A percentile compares a stretch with the other conserved stretches of the same genome.
These are phyloP conservation scores for Drosera spatulata DNA, from an alignment of 179 eudicot genomes.

Conservation along the genomic window DNA sequence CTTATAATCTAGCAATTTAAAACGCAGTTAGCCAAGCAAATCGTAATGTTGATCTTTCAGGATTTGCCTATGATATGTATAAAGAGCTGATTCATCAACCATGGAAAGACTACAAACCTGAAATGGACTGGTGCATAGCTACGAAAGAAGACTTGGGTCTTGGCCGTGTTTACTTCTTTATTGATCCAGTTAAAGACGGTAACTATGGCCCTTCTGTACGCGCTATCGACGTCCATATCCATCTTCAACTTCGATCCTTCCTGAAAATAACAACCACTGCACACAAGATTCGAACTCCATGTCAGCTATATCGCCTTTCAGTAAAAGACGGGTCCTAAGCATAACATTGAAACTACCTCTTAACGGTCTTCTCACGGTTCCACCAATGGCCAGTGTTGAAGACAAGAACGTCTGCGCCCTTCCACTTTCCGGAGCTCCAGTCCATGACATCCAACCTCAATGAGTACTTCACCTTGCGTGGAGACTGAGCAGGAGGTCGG, in stretches of 20 bases:
- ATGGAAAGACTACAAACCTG: slow-evolving; percentile 37
- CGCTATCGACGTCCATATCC: slow-evolving; percentile 51
- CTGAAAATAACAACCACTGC: slow-evolving; percentile 88
- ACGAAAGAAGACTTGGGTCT: slow-evolving; percentile 68
- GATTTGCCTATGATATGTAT: too few relatives aligned
- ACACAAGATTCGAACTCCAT: neutral
- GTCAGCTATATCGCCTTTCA: neutral
- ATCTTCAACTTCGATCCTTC: slow-evolving; percentile 48
- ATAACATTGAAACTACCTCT: slow-evolving; percentile 34
- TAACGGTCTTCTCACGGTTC: slow-evolving; percentile 85
- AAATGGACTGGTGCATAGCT: slow-evolving; percentile 86
- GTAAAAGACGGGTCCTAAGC: neutral
- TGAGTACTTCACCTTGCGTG: slow-evolving; percentile 35
- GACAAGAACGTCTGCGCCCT: slow-evolving; percentile 56
- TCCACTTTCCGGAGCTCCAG: slow-evolving; percentile 66
- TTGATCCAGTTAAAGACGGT: slow-evolving; percentile 60
- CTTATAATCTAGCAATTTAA: too few relatives aligned
- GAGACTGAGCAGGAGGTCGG: slow-evolving; percentile 51
- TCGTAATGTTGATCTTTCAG: too few relatives aligned
- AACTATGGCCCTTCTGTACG: slow-evolving; percentile 46
- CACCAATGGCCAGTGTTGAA: slow-evolving; percentile 94
- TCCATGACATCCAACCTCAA: slow-evolving; percentile 65
- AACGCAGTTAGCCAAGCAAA: too few relatives aligned
- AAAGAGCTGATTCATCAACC: neutral
- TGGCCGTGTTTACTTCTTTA: slow-evolving; percentile 45